Evolutionary conservation across 2,329 filamentous ascomycete species (phyloP).

Genomic region (Onygena corvina): DNA sequence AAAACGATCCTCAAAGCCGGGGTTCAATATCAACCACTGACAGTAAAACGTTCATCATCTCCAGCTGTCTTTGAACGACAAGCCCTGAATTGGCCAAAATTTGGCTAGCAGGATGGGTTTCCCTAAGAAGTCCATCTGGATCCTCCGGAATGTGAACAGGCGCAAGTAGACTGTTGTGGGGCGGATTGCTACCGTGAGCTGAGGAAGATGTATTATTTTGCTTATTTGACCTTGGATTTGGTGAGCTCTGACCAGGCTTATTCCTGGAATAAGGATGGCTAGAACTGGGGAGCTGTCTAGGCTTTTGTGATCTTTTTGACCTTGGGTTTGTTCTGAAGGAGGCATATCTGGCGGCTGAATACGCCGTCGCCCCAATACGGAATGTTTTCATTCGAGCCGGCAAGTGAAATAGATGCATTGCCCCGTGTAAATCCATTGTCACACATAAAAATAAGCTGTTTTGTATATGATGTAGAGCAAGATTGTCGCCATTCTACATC

Average conservation of each 20-base stretch:
- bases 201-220: slow-evolving; percentile 19
- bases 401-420: neutral
- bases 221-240: neutral
- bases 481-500: neutral
- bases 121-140: slow-evolving; percentile 46
- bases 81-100: slow-evolving; percentile 51
- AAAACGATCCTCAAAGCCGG: neutral
- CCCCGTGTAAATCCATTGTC: neutral
- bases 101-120: slow-evolving; percentile 45
- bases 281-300: neutral
- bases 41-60: slow-evolving; percentile 54
- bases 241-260: neutral
- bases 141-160: slow-evolving; percentile 52
- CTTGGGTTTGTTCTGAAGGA: slow-evolving; percentile 9
- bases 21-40: slow-evolving; percentile 19
- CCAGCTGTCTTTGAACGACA: slow-evolving; percentile 51
- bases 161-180: slow-evolving; percentile 43
- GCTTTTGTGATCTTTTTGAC: slow-evolving; percentile 2
- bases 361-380: neutral
- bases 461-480: neutral
- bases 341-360: neutral
- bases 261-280: neutral
- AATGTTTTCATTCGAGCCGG: neutral
- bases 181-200: slow-evolving; percentile 35
- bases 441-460: neutral